Conservation (phyloP, 768 basidiomycete species). For the Rhizopogon rudus region DNA sequence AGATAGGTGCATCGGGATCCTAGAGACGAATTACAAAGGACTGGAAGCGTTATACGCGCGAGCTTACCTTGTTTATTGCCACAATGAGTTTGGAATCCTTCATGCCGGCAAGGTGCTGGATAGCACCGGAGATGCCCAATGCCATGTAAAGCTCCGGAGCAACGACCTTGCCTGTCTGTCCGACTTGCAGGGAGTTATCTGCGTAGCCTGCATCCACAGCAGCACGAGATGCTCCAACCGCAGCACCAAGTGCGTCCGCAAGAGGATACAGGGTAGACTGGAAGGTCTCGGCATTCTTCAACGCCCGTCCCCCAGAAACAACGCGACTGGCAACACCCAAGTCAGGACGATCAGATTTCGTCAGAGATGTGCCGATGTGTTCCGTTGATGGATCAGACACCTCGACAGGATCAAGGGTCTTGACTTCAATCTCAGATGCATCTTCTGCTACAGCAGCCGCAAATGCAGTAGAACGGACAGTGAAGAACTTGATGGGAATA, state of each 20-base stretch:
- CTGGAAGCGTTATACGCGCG: neutral
- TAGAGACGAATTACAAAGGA: constrained; percentile 27
- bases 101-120: constrained; percentile 99
- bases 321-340: constrained; percentile 83
- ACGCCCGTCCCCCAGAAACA: constrained; percentile 91
- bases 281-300: constrained; percentile 96
- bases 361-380: constrained; percentile 71
- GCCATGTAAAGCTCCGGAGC: constrained; percentile 97
- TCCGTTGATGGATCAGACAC: constrained; percentile 46
- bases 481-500: constrained; percentile 88
- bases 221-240: constrained; percentile 96
- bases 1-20: constrained; percentile 98
- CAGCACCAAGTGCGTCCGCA: constrained; percentile 90
- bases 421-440: constrained; percentile 53
- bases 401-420: constrained; percentile 59
- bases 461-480: constrained; percentile 90
- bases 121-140: constrained; percentile 95
- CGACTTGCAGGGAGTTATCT: constrained; percentile 97
- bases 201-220: constrained; percentile 98
- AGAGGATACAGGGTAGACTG: constrained; percentile 80
- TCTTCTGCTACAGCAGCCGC: constrained; percentile 51
- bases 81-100: constrained; percentile 99
- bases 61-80: constrained; percentile 87
- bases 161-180: constrained; percentile 98
- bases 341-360: constrained; percentile 90